These are phyloP conservation scores for Calonectria honghensis DNA, from an alignment of 2,329 filamentous ascomycete species.

Conservation along the genomic window DNA sequence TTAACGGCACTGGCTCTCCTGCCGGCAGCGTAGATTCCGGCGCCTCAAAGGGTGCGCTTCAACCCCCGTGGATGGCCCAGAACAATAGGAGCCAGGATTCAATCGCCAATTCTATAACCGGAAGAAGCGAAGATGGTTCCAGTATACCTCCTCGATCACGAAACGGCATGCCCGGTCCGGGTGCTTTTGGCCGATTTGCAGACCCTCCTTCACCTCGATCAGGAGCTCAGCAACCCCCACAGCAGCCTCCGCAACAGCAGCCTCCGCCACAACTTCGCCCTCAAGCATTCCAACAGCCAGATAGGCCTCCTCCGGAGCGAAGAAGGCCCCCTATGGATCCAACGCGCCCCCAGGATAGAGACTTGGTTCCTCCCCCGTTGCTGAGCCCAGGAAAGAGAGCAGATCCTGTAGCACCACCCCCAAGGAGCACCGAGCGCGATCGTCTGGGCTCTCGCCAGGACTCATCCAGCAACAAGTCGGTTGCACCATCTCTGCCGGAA, in stretches of 20 bases:
- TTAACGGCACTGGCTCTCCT: conserved; percentile 68
- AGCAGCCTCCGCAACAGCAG: conserved; percentile 49
- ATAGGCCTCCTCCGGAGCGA: conserved; percentile 75
- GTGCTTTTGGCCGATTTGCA: conserved; percentile 62
- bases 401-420: conserved; percentile 68
- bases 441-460: conserved; percentile 69
- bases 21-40: conserved; percentile 71
- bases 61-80: conserved; percentile 67
- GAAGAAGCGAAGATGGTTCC: conserved; percentile 69
- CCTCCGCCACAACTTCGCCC: conserved; percentile 56
- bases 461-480: conserved; percentile 57
- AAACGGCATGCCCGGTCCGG: conserved; percentile 67
- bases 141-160: conserved; percentile 73
- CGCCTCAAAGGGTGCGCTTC: conserved; percentile 62
- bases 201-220: conserved; percentile 55
- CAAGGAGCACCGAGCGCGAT: conserved; percentile 67
- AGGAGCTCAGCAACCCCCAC: conserved; percentile 49
- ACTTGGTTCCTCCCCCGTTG: conserved; percentile 75
- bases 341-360: conserved; percentile 71
- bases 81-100: conserved; percentile 77
- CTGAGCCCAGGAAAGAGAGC: conserved; percentile 70
- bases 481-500: conserved; percentile 54
- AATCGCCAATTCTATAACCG: conserved; percentile 67
- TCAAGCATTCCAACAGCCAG: conserved; percentile 54
- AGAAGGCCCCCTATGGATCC: conserved; percentile 81